Evolutionary conservation across 1,284 basidiomycete genomes (phyloP), one percentile per base, ranked within the genome.

Genomic region (Leccinum pachyderme): DNA sequence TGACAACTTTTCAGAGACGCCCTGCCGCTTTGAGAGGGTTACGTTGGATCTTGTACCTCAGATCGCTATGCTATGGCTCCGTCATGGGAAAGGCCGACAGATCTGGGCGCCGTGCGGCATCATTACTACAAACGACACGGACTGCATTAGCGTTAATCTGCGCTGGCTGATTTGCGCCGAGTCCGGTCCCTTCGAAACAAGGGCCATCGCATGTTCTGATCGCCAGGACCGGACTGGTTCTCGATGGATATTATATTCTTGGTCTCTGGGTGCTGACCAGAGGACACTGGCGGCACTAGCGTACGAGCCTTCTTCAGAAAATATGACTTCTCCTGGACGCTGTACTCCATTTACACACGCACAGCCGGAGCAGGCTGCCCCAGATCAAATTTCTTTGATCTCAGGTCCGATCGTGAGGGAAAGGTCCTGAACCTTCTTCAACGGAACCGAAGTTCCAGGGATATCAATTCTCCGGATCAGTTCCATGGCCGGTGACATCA

Each of bases 31-130:
- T 37, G 35, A 37, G 35, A 37, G 9, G 5, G 35, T 39, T 12
- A 22, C 9, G 89, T 63, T 89, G 87, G 13, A 83, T 61, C 70
- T 93, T 90, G 72, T 91, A 93, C 2, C 87, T 75, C 57, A 91
- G 89, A 68, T 93, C 91, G 1, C 85, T 84, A 72, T 93, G 90
- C 84, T 84, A 92, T n/a, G 93, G 78, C 62, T 25, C 43, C 85
- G 56, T 83, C 35, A n/a, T 37, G 35, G 35, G n/a, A 8, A 37
- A 37, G n/a, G 1, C 8, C 35, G 0, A 37, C 18, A 9, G 35
- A 37, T 6, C 9, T 9, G 35, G 18, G 18, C 5, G n/a, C n/a
- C n/a, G 35, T 18, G 35, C n/a, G 8, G 35, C 35, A 37, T 11
- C 33, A 35, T n/a, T 89, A 70, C n/a, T 89, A 70, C 84, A 89